Percentiles rank a stretch among this genome's conserved stretches.
These are phyloP conservation scores for Ogataea ramenticola DNA, from an alignment of 805 yeast species.

Conservation along the genomic window DNA sequence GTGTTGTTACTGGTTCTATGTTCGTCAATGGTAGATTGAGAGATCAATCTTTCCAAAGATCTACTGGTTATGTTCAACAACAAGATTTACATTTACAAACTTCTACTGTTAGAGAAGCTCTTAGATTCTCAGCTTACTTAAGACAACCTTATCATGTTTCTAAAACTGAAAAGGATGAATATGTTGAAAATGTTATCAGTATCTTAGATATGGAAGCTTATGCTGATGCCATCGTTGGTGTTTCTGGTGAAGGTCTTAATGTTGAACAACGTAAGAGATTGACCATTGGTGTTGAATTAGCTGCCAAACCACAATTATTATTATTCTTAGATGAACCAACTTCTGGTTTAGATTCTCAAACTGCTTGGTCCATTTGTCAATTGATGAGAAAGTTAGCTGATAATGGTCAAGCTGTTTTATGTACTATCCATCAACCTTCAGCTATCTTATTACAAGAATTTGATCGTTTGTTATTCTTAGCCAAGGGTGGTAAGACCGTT, in stretches of 20 bases:
- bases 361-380: constrained; percentile 49
- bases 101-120: constrained; percentile 43
- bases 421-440: constrained; percentile 80
- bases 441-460: constrained; percentile 67
- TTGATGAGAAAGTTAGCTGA: constrained; percentile 40
- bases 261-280: constrained; percentile 46
- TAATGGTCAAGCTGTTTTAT: constrained; percentile 45
- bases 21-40: constrained; percentile 43
- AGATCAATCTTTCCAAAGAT: constrained; percentile 38
- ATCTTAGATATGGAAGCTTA: constrained; percentile 43
- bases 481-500: constrained; percentile 61
- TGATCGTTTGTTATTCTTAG: constrained; percentile 61
- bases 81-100: constrained; percentile 44
- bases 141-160: constrained; percentile 35
- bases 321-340: constrained; percentile 54
- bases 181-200: constrained; percentile 40
- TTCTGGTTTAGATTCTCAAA: constrained; percentile 48
- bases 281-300: constrained; percentile 47
- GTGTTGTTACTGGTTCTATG: constrained; percentile 48
- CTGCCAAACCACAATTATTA: constrained; percentile 42
- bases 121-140: constrained; percentile 39
- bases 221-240: constrained; percentile 44
- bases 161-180: constrained; percentile 34
- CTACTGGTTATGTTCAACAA: constrained; percentile 49
- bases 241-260: constrained; percentile 39